Evolutionary conservation across 164 flowering plant species (phyloP), one percentile per base, ranked within the genome.

Genomic region (Chimonanthus salicifolius): DNA sequence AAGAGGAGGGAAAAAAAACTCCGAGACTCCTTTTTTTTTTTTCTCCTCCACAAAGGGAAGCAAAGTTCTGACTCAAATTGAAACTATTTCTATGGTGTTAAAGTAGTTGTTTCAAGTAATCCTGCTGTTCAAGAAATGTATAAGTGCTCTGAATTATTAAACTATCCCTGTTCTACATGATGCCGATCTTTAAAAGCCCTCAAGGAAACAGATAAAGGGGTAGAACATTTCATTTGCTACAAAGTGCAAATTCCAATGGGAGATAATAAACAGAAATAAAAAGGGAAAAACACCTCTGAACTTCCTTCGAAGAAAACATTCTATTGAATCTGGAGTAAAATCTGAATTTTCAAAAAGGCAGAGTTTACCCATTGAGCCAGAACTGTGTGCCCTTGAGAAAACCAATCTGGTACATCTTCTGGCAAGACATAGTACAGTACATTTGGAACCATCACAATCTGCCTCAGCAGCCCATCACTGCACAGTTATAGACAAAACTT

Each of bases 381-480:
- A 76, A 77, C 67, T 47, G 70, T 60, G 64, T 72, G 79, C 81
- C 76, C 79, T 72, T 77, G 75, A 68, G 75, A 10, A 73, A 73
- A 74, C 73, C 75, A 71, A 77, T 74, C 81, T 67, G 74, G 78
- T 74, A 78, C 73, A 81, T 75, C 70, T 44, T 75, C 68, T 64
- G 43, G 66, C 70, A 47, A 71, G 76, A 60, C 71, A 71, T 62
- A 49, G n/a, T 67, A 73, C 7, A 63, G 60, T 58, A 65, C 47
- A 74, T 68, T 74, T 68, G 75, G 65, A 49, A 71, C 65, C 75
- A 66, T 71, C 47, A 60, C 47, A 69, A 70, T 47, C 54, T 44
- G 70, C 63, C 49, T 82, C 68, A 82, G 76, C 82, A 82, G 47
- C 78, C 80, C 84, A 82, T 82, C 76, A 82, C 84, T 0, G 82